Evolutionary conservation across 1,284 basidiomycete genomes (phyloP).

Genomic region (Microbotryum violaceum): DNA sequence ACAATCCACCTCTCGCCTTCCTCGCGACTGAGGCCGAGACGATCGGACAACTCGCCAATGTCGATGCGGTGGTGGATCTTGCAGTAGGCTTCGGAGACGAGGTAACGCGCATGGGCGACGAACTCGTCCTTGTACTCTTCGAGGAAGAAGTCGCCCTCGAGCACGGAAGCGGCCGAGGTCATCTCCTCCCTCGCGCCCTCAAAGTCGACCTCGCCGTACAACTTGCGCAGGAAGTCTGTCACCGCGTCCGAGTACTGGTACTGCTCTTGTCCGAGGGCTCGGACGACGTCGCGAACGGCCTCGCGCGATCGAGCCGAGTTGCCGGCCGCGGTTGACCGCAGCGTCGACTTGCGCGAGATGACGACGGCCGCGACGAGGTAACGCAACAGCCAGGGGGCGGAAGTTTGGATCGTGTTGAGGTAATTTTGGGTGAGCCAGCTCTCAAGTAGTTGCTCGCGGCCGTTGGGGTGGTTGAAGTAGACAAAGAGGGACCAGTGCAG

Average conservation of each 20-base stretch:
- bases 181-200: conserved; percentile 80
- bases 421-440: conserved; percentile 93
- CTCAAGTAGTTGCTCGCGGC: conserved; percentile 87
- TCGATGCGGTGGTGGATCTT: conserved; percentile 94
- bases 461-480: conserved; percentile 92
- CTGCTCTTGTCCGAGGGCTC: conserved; percentile 83
- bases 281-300: conserved; percentile 78
- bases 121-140: conserved; percentile 84
- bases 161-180: conserved; percentile 60
- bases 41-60: conserved; percentile 84
- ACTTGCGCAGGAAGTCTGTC: conserved; percentile 83
- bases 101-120: conserved; percentile 87
- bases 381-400: conserved; percentile 88
- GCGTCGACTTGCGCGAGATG: conserved; percentile 63
- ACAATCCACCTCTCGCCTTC: conserved; percentile 99
- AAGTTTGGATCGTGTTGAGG: conserved; percentile 96
- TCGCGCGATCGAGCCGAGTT: conserved; percentile 67
- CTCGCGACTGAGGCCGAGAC: conserved; percentile 80
- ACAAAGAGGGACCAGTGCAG: conserved; percentile 98
- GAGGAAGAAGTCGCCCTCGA: conserved; percentile 90
- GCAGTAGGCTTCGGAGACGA: conserved; percentile 96
- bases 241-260: conserved; percentile 93
- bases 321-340: conserved; percentile 33
- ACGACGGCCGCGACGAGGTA: conserved; percentile 91
- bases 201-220: conserved; percentile 89